Conservation (phyloP, 768 basidiomycete species). For the Ramaria sp. region DNA sequence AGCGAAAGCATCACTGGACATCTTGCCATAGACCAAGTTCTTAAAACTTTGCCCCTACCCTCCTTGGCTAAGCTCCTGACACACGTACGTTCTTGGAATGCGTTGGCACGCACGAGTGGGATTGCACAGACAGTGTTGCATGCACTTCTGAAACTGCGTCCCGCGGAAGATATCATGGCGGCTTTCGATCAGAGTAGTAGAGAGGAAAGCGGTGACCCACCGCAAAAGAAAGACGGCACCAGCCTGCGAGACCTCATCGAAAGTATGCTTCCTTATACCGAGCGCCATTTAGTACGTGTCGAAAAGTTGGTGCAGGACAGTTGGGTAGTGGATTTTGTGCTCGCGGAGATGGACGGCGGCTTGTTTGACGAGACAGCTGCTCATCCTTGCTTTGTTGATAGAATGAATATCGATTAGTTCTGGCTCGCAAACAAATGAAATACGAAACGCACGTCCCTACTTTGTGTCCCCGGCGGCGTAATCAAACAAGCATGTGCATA, state of each 20-base stretch:
- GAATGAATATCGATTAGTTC: conserved; percentile 29
- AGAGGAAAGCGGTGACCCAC: conserved; percentile 14
- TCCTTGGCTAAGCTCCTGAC: conserved; percentile 76
- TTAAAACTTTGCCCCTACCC: conserved; percentile 55
- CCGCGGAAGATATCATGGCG: conserved; percentile 60
- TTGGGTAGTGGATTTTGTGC: conserved; percentile 85
- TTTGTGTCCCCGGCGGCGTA: too few species aligned
- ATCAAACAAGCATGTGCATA: too few species aligned
- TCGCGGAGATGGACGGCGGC: conserved; percentile 81
- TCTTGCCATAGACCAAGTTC: conserved; percentile 66
- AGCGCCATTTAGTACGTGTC: conserved; percentile 79
- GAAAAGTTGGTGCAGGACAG: conserved; percentile 89
- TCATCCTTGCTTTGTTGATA: conserved; percentile 33
- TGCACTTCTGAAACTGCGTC: conserved; percentile 67
- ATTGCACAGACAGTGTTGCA: conserved; percentile 81
- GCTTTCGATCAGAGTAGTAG: conserved; percentile 39
- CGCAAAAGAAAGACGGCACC: conserved; percentile 17
- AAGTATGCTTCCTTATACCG: conserved; percentile 86
- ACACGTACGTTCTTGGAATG: conserved; percentile 89
- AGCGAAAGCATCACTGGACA: conserved; percentile 51
- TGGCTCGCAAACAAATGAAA: neutral
- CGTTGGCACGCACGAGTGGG: conserved; percentile 76
- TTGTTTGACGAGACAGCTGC: conserved; percentile 41
- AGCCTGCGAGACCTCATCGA: conserved; percentile 70
- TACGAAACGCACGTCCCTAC: too few species aligned